Base-by-base conservation (phyloP, 345 rosid genomes). In the Eucalyptus leucophloia region DNA sequence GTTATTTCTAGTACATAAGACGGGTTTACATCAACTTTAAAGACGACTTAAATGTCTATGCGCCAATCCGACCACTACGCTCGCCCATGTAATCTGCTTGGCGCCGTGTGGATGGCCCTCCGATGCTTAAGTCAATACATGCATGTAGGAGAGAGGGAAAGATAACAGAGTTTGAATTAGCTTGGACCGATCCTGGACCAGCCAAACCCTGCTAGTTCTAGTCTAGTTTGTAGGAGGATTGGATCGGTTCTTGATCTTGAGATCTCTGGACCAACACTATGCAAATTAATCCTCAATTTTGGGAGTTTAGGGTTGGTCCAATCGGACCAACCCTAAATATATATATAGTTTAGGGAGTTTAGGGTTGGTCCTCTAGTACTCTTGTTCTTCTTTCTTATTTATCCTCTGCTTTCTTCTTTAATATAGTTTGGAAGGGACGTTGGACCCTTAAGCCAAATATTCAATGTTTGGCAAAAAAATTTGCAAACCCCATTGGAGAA, bases 181-280 rank as follows among this genome's bases (percentile, higher is more conserved):
- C 24, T 53, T 53, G 24, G 4, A 53, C 4, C 2, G 0, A 53
- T 3, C 9, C 0, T 19, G 2, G 1, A 53, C 4, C 1, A 2
- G 56, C 10, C 56, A 5, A 53, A 53, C 2, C 5, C 5, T 53
- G 0, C 24, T 8, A 4, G 1, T 53, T 53, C 24, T 56, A 56
- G 13, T 21, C 6, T 10, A 10, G 1, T 24, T 56, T 0, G 13
- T 0, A 9, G 0, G 12, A 6, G 12, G 62, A 56, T 23, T 17
- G 0, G 28, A 7, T 56, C 1, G 12, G 6, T 23, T 12, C 1
- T 56, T 56, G 3, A 1, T 56, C 28, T 2, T 1, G 2, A 4
- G 30, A 56, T 56, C 62, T 24, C 12, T 56, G 1, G 30, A 56
- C 30, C 13, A 56, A 23, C 6, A 24, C 62, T 9, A 10, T 9